Conservation (phyloP, 345 rosid genomes). For the Arabidopsis suecica region DNA sequence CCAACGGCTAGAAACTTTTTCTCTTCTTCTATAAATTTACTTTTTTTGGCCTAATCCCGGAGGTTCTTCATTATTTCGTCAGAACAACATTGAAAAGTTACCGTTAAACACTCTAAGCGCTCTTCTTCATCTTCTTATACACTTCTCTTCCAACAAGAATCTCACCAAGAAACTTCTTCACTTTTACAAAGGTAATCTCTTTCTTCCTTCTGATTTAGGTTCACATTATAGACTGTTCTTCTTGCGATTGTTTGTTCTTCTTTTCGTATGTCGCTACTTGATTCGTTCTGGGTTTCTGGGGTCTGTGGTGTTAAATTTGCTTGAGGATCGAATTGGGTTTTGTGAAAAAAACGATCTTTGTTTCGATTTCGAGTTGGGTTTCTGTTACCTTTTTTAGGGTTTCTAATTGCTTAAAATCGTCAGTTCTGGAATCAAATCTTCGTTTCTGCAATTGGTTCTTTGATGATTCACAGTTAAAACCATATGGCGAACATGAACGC, state of each 20-base stretch:
- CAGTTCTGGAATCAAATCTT: background rate
- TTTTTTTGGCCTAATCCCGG: background rate
- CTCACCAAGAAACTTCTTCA: constrained; percentile 22
- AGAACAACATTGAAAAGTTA: constrained; percentile 15
- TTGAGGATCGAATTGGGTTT: constrained; percentile 2
- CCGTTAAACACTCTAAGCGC: constrained; percentile 34
- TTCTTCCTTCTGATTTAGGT: constrained; percentile 8
- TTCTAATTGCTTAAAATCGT: constrained; percentile 2
- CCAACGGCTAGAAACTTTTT: constrained; percentile 36
- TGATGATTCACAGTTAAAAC: background rate
- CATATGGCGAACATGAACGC: constrained; percentile 42
- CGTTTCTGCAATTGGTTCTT: background rate
- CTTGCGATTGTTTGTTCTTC: background rate
- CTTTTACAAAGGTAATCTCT: constrained; percentile 5
- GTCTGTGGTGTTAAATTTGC: background rate
- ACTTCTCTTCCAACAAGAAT: constrained; percentile 17
- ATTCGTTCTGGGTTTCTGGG: background rate
- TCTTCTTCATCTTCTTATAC: constrained; percentile 17
- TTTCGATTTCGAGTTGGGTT: too few relatives aligned
- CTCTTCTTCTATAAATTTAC: background rate
- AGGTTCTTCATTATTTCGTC: constrained; percentile 13
- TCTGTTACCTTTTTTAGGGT: background rate
- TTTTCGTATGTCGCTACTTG: background rate
- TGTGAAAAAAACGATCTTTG: too few relatives aligned
- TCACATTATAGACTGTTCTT: background rate